Evolutionary conservation across 2,329 filamentous ascomycete genomes (phyloP).

Genomic region (Trichoderma semiorbis): DNA sequence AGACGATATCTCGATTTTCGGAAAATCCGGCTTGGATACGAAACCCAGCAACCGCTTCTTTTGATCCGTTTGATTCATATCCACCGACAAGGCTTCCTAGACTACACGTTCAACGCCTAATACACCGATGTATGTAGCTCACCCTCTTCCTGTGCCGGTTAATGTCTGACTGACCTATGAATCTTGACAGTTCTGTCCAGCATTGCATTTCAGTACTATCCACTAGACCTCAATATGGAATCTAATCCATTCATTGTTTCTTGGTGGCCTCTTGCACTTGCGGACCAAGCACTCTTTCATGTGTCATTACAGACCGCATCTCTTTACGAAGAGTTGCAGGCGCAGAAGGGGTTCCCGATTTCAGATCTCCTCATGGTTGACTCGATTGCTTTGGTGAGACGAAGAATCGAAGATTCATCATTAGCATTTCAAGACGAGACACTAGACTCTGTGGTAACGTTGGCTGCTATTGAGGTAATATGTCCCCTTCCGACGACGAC

Average conservation of each 20-base stretch:
- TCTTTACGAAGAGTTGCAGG: conserved; percentile 10
- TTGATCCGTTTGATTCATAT: conserved; percentile 12
- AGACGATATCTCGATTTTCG: not conserved
- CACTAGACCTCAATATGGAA: conserved; percentile 1
- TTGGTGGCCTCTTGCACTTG: conserved; percentile 12
- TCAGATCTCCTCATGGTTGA: conserved; percentile 8
- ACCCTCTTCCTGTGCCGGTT: no score
- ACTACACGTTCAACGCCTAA: not conserved
- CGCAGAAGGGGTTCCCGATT: conserved; percentile 4
- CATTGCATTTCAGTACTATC: conserved; percentile 9
- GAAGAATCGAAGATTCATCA: not conserved
- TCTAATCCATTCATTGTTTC: conserved; percentile 12
- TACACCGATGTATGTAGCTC: not conserved
- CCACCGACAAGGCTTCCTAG: conserved; percentile 5
- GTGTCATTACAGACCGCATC: conserved; percentile 11
- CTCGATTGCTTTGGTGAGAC: conserved; percentile 1
- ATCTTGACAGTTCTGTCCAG: not conserved
- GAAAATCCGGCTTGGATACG: conserved; percentile 9
- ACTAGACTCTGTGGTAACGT: conserved; percentile 1
- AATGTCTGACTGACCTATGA: not conserved
- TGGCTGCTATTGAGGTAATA: conserved; percentile 10
- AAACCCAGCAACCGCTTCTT: conserved; percentile 5
- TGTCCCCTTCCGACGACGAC: not conserved
- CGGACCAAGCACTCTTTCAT: conserved; percentile 1
- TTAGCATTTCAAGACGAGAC: conserved; percentile 9